Conservation (phyloP, 2,329 filamentous ascomycete genomes). For the Onygena corvina region DNA sequence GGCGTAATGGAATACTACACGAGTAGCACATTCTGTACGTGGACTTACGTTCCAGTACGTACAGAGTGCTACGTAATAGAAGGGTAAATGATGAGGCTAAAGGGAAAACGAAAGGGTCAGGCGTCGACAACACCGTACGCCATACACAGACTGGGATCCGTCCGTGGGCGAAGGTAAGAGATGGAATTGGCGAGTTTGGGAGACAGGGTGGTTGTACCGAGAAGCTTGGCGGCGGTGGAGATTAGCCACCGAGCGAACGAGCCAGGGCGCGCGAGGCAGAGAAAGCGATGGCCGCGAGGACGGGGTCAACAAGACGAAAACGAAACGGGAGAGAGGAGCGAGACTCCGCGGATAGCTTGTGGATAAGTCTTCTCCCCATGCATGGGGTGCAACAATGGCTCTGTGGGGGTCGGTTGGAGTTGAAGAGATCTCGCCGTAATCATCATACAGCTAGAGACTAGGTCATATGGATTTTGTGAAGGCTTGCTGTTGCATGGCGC, state of each 20-base stretch:
- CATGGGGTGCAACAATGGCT: slow-evolving; percentile 1
- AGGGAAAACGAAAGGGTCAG: neutral
- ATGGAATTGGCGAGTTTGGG: neutral
- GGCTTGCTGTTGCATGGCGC: too few species aligned
- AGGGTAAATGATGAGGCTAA: slow-evolving; percentile 1
- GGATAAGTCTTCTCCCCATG: neutral
- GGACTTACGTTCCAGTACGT: neutral
- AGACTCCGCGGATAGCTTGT: slow-evolving; percentile 3
- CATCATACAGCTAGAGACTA: too few species aligned
- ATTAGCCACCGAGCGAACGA: neutral
- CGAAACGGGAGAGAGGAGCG: neutral
- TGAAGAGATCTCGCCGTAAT: too few species aligned
- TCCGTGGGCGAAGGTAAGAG: neutral
- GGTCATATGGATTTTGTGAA: too few species aligned
- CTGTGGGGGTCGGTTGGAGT: neutral
- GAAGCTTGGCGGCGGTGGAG: slow-evolving; percentile 3
- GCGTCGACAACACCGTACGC: too few species aligned
- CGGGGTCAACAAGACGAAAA: neutral
- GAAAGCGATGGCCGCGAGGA: neutral
- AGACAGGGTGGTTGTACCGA: slow-evolving; percentile 5
- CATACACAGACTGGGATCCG: neutral
- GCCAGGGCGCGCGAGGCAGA: neutral
- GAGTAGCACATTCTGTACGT: neutral
- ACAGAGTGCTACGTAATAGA: neutral
- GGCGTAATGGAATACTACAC: neutral